These are phyloP conservation scores for Penicillium lagena DNA, from an alignment of 495 filamentous ascomycete genomes.

Conservation along the genomic window DNA sequence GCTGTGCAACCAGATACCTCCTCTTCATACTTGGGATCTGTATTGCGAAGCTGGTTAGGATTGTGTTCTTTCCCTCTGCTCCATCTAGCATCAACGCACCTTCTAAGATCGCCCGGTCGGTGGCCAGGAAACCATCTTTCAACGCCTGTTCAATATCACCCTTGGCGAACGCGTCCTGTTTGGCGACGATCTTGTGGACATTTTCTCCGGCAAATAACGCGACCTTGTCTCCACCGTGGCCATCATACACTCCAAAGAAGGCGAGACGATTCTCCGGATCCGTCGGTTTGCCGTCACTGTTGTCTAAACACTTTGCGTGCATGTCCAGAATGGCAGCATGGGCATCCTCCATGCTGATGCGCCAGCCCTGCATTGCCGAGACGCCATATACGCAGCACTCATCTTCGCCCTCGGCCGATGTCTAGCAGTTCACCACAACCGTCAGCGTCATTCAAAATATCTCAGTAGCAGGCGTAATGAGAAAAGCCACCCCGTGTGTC, in stretches of 20 bases:
- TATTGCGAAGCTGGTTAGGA: neutral
- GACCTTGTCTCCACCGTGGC: conserved; percentile 95
- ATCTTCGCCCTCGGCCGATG: conserved; percentile 85
- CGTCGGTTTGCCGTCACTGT: conserved; percentile 53
- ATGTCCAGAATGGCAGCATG: conserved; percentile 87
- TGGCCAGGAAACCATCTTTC: conserved; percentile 95
- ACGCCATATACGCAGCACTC: conserved; percentile 87
- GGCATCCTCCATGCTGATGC: conserved; percentile 98
- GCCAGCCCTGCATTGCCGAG: conserved; percentile 99
- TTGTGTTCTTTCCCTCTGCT: conserved; percentile 3
- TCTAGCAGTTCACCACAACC: conserved; percentile 38
- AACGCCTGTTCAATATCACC: conserved; percentile 92
- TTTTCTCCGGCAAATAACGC: conserved; percentile 88
- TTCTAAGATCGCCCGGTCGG: conserved; percentile 90
- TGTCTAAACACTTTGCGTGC: conserved; percentile 52
- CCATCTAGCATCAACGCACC: conserved; percentile 51
- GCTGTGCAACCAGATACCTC: conserved; percentile 98
- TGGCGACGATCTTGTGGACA: conserved; percentile 87
- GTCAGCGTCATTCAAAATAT: too few relatives aligned
- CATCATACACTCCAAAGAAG: conserved; percentile 98
- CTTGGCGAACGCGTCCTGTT: conserved; percentile 86
- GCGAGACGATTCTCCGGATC: conserved; percentile 65
- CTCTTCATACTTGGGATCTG: conserved; percentile 93
- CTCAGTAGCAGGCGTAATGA: too few relatives aligned
- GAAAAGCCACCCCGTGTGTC: too few relatives aligned